Conservation (phyloP, 1,284 basidiomycete species). For the Caloboletus firmus region DNA sequence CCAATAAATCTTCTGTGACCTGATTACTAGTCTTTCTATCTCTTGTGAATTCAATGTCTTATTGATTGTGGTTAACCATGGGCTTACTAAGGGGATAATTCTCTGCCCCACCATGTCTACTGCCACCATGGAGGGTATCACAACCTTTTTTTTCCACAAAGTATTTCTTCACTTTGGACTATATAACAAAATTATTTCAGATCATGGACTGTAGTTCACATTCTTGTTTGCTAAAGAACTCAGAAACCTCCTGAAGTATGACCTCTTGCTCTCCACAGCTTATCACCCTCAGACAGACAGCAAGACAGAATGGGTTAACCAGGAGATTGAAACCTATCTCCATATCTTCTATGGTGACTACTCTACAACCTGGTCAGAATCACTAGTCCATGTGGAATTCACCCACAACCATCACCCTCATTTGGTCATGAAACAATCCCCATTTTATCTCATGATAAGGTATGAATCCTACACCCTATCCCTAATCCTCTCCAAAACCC, state of each 20-base stretch:
- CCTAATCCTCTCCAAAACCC: no score
- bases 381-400: no score
- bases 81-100: constrained; percentile 14
- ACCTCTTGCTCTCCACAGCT: neutral
- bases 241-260: neutral
- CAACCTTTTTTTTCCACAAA: neutral
- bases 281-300: constrained; percentile 3
- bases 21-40: constrained; percentile 7
- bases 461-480: no score
- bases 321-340: constrained; percentile 2
- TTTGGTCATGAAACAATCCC: no score
- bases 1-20: constrained; percentile 11
- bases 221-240: neutral
- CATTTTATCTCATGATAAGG: no score
- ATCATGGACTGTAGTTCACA: no score
- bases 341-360: no score
- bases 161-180: no score
- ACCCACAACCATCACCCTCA: no score
- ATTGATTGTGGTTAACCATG: constrained; percentile 24
- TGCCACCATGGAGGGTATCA: constrained; percentile 4
- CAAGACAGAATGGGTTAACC: constrained; percentile 1
- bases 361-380: no score
- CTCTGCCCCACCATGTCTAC: constrained; percentile 14
- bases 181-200: no score
- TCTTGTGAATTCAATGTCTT: constrained; percentile 14